Evolutionary conservation across 2,329 filamentous ascomycete genomes (phyloP), one percentile per base, ranked within the genome.

Genomic region (Colletotrichum euphorbiae): DNA sequence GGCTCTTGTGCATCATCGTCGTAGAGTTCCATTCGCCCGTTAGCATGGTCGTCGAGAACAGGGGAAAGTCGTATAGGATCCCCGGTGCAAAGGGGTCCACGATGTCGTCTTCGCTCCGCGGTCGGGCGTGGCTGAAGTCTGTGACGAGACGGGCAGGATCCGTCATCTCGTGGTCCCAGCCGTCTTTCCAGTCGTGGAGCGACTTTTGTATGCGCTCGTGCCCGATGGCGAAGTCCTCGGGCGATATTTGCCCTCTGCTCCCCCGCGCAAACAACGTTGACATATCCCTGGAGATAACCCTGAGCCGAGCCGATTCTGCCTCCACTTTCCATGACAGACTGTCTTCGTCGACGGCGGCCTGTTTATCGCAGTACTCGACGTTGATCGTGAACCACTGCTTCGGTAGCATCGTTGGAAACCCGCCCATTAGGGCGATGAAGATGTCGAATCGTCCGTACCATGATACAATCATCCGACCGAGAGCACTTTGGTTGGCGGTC

Each of bases 371-470:
- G 75, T 88, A 91, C 3, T 89, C 82, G 48, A 90, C 83, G 62
- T 88, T 86, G 7, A 84, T 82, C 2, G 85, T 82, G 74, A 95
- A 94, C 94, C 94, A 98, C 68, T 93, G 90, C 52, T 89, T 87
- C 6, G 90, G 85, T 13, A 98, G 83, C 2, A 90, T 87, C 1
- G 92, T 90, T 72, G 90, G 89, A 72, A 91, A 91, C 1, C 92
- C 92, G 24, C 92, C 92, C 84, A 97, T 90, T 70, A 98, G 87
- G 1, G 92, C 92, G 6, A 93, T 90, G 65, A 94, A 92, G 9
- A 94, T 85, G 77, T 98, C 96, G 75, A 97, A 97, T 40, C 94
- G 90, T 33, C 90, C 86, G 77, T 97, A 98, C 96, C 96, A 98
- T n/a, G 86, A 84, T 56, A 97, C 85, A 50, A 96, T 89, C 74